phyloP scores from a whole-genome alignment of 495 filamentous ascomycete genomes.

The Cercophora samala region DNA sequence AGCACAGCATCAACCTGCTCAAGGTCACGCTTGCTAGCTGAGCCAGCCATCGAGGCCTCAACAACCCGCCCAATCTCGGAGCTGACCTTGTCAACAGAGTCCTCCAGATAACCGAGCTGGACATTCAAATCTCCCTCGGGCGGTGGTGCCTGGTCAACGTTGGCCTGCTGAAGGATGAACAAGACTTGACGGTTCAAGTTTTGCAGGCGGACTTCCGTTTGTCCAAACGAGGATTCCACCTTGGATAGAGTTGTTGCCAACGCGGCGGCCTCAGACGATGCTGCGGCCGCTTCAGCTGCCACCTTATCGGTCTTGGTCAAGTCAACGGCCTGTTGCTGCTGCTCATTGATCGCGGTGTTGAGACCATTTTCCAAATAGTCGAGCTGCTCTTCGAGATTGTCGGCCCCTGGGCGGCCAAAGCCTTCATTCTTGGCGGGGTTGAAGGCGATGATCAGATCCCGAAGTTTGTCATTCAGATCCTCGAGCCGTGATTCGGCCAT shows the following conservation, averaged over 20 bases:
- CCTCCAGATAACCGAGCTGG: slow-evolving; percentile 43
- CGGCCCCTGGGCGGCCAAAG: slow-evolving; percentile 36
- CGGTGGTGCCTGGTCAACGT: slow-evolving; percentile 28
- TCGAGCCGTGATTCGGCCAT: slow-evolving; percentile 68
- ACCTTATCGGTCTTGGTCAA: slow-evolving; percentile 15
- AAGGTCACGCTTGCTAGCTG: slow-evolving; percentile 37
- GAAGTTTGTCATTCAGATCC: slow-evolving; percentile 65
- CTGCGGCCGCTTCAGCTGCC: slow-evolving; percentile 16
- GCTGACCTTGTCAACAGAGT: slow-evolving; percentile 31
- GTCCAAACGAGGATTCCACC: slow-evolving; percentile 20
- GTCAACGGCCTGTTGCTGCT: slow-evolving; percentile 16
- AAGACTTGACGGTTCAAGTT: slow-evolving; percentile 34
- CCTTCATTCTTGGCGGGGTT: slow-evolving; percentile 47
- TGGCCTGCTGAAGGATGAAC: slow-evolving; percentile 29
- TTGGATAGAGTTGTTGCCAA: slow-evolving; percentile 19
- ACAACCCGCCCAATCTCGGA: slow-evolving; percentile 34
- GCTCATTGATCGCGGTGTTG: slow-evolving; percentile 30
- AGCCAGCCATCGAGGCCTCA: slow-evolving; percentile 27
- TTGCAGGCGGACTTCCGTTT: slow-evolving; percentile 32
- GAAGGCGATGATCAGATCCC: slow-evolving; percentile 61
- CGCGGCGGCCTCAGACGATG: slow-evolving; percentile 17
- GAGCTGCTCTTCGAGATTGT: slow-evolving; percentile 40
- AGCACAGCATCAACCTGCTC: slow-evolving; percentile 60
- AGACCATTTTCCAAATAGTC: slow-evolving; percentile 42
- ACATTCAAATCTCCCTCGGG: slow-evolving; percentile 33